Evolutionary conservation across 345 rosid genomes (phyloP).

Genomic region (Passiflora organensis): DNA sequence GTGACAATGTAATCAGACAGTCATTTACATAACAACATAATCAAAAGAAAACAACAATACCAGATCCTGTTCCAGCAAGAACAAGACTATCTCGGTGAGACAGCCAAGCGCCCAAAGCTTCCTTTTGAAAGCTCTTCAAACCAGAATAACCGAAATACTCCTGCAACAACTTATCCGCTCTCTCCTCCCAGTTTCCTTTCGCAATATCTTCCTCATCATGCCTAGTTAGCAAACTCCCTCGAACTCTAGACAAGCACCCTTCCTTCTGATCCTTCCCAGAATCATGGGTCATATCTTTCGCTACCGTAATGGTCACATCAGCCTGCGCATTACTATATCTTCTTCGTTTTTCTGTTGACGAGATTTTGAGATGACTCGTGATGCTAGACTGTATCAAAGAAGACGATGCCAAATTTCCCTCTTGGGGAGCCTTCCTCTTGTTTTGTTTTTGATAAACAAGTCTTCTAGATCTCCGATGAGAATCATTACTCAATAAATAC

Average conservation of each 20-base stretch:
- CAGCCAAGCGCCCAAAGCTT: constrained; percentile 70
- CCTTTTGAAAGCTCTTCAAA: constrained; percentile 68
- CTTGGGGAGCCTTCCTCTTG: constrained; percentile 22
- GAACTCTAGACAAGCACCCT: constrained; percentile 4
- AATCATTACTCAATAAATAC: constrained; percentile 45
- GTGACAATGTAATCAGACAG: neutral
- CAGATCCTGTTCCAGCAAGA: constrained; percentile 93
- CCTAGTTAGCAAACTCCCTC: constrained; percentile 17
- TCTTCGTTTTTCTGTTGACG: constrained; percentile 25
- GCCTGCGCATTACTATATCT: constrained; percentile 10
- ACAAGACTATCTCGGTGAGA: constrained; percentile 75
- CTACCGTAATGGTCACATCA: constrained; percentile 17
- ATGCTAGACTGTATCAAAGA: constrained; percentile 46
- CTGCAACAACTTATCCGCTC: constrained; percentile 38
- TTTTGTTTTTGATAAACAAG: too few relatives aligned
- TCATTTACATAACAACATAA: neutral
- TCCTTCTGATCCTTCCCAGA: constrained; percentile 16
- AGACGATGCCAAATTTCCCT: constrained; percentile 25
- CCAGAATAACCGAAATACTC: constrained; percentile 57
- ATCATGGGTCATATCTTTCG: constrained; percentile 18
- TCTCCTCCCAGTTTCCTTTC: constrained; percentile 52
- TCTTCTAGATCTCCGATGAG: too few relatives aligned
- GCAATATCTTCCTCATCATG: constrained; percentile 30
- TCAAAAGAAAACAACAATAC: constrained; percentile 28
- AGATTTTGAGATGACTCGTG: constrained; percentile 50